Evolutionary conservation across 768 basidiomycete genomes (phyloP).

Genomic region (Tylopilus vinaceipallidus): DNA sequence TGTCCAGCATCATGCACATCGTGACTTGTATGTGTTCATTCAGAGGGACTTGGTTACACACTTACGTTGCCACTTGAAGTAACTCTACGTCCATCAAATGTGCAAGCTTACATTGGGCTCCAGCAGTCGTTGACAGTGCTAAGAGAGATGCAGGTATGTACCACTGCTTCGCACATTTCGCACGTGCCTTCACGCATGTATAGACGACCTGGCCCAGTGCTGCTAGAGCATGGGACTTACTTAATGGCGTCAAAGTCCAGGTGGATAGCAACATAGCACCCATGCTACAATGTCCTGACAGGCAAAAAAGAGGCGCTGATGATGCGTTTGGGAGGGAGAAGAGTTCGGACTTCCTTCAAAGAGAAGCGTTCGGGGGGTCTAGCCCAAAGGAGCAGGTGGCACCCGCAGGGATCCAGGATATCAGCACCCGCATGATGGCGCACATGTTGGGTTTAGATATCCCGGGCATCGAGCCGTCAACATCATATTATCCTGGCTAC

Average conservation of each 20-base stretch:
- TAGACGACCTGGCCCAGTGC: conserved; percentile 74
- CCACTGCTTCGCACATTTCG: background rate
- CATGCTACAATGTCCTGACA: conserved; percentile 39
- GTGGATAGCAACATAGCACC: conserved; percentile 39
- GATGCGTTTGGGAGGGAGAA: conserved; percentile 64
- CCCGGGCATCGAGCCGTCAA: conserved; percentile 53
- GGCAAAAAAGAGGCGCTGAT: conserved; percentile 58
- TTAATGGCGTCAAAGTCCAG: conserved; percentile 64
- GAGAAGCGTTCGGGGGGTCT: conserved; percentile 36
- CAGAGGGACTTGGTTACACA: background rate
- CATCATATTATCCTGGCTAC: conserved; percentile 53
- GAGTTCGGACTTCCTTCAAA: conserved; percentile 42
- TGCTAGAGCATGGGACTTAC: conserved; percentile 58
- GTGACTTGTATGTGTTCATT: conserved; percentile 53
- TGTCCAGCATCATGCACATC: conserved; percentile 72
- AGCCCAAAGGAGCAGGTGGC: conserved; percentile 25
- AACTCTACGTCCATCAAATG: conserved; percentile 65
- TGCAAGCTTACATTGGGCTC: conserved; percentile 66
- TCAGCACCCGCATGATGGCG: conserved; percentile 65
- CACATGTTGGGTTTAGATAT: conserved; percentile 70
- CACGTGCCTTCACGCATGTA: conserved; percentile 10
- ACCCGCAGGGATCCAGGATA: conserved; percentile 52
- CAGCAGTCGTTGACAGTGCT: conserved; percentile 62
- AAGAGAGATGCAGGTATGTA: conserved; percentile 63
- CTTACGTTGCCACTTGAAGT: conserved; percentile 43